Evolutionary conservation across 2,329 filamentous ascomycete species (phyloP), one percentile per base, ranked within the genome.

Genomic region (Apiospora sp.): DNA sequence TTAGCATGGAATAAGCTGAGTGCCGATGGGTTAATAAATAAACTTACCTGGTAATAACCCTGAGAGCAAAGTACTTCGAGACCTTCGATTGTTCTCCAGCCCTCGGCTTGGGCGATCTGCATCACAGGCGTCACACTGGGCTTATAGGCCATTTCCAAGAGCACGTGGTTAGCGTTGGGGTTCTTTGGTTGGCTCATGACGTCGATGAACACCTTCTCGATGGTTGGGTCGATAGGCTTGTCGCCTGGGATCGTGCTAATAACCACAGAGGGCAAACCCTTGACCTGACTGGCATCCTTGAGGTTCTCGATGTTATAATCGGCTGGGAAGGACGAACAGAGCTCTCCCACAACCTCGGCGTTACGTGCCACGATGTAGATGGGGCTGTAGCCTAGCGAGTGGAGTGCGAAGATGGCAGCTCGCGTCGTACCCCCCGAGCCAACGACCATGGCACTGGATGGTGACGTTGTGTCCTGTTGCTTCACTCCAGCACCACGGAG

Each of bases 71-170:
- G 86, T 43, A 96, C 95, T 82, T 99, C 96, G 51, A 98, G 83
- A 0, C 96, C 96, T 10, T 94, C 92, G 74, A 98, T 92, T 1
- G 93, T 94, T 72, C 85, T 88, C 96, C 96, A 99, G 3, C 92
- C 92, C 16, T 89, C 89, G 76, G 92, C 89, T 77, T 91, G 87
- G 2, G 95, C 96, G 80, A 98, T 85, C 80, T 93, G 89, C 91
- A 98, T 98, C 76, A 98, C 83, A 10, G 92, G 90, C 5, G 96
- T 99, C 70, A 93, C 88, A 0, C 89, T 86, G 27, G 96, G 96
- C 83, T 96, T 97, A 83, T 99, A 99, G 1, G 96, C 96, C 95
- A 99, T 98, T 82, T 99, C 96, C 4, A 98, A 84, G 74, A 98
- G 83, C 16, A 96, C 89, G 27, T 89, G 88, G 37, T 83, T 83